Percentiles rank a stretch among this genome's conserved stretches.
phyloP scores from a whole-genome alignment of 768 basidiomycete species.

The Dioszegia hungarica region DNA sequence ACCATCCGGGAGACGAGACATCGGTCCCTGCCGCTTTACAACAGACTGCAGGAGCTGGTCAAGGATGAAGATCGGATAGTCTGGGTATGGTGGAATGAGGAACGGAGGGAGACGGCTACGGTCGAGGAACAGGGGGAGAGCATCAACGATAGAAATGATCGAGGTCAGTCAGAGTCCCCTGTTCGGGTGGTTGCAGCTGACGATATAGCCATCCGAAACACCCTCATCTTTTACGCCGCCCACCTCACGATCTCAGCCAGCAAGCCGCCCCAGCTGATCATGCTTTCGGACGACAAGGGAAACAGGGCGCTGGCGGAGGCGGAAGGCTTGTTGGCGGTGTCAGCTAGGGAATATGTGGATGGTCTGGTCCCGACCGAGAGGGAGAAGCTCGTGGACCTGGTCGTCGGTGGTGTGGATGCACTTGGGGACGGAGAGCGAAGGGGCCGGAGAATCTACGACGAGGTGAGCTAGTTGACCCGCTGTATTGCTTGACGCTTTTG shows the following conservation, averaged over 20 bases:
- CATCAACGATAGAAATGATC: conserved; percentile 87
- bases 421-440: conserved; percentile 42
- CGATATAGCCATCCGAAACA: conserved; percentile 72
- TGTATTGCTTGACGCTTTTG: not conserved
- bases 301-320: conserved; percentile 71
- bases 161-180: conserved; percentile 58
- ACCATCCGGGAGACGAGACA: conserved; percentile 96
- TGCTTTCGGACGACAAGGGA: conserved; percentile 83
- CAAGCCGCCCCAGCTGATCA: conserved; percentile 60
- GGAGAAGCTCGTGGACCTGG: conserved; percentile 69
- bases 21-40: conserved; percentile 84
- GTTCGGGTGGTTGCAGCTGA: not conserved
- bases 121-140: conserved; percentile 56
- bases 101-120: conserved; percentile 51
- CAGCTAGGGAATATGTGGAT: conserved; percentile 73
- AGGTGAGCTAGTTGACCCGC: conserved; percentile 56
- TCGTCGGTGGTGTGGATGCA: conserved; percentile 65
- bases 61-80: conserved; percentile 60
- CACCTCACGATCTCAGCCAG: conserved; percentile 54
- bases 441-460: conserved; percentile 56
- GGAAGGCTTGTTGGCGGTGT: conserved; percentile 52
- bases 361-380: conserved; percentile 58
- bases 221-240: conserved; percentile 76
- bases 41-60: conserved; percentile 77
- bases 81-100: conserved; percentile 58